Base-by-base conservation (phyloP, 805 yeast species). In the Saitoella complicata region DNA sequence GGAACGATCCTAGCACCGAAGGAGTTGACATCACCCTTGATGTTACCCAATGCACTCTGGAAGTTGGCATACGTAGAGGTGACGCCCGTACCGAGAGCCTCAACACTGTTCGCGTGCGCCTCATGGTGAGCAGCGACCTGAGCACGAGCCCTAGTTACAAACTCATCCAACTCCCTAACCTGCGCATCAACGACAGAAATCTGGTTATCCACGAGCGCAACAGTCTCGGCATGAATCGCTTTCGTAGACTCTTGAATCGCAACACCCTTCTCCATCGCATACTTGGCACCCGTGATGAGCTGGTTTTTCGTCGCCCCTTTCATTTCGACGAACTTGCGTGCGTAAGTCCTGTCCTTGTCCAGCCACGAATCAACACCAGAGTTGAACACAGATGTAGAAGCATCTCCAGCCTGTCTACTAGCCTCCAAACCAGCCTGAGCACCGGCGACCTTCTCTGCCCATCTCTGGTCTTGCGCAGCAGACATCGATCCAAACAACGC, bases 301-400 rank as follows among this genome's bases (percentile, higher is more conserved):
- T 38, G 44, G 41, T 49, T 52, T 45, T 50, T 50, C 37, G 49
- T 47, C 21, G 45, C 47, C 21, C 47, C 53, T 32, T 43, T 44
- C 32, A 40, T 41, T 37, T 40, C 46, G n/a, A 46, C 21, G 40
- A 50, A 42, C 13, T 43, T 37, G 7, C 37, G 44, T 36, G 44
- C 50, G 32, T 42, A 49, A 3, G 46, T 51, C 7, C 39, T 38
- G 36, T 49, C 51, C 40, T 42, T 46, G 1, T 35, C 40, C 21
- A 47, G 21, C 51, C 50, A 46, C 7, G 41, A 45, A 9, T 49
- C 37, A 10, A 50, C 49, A 9, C 49, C 49, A 2, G 40, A 35
- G n/a, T 45, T 45, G 34, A 47, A 47, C 7, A 41, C 51, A 21
- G 39, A 43, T 10, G 48, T 47, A 8, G 52, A 45, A 30, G 34